Conservation (phyloP, 2,329 filamentous ascomycete species). For the Rutstroemia sydowiana region DNA sequence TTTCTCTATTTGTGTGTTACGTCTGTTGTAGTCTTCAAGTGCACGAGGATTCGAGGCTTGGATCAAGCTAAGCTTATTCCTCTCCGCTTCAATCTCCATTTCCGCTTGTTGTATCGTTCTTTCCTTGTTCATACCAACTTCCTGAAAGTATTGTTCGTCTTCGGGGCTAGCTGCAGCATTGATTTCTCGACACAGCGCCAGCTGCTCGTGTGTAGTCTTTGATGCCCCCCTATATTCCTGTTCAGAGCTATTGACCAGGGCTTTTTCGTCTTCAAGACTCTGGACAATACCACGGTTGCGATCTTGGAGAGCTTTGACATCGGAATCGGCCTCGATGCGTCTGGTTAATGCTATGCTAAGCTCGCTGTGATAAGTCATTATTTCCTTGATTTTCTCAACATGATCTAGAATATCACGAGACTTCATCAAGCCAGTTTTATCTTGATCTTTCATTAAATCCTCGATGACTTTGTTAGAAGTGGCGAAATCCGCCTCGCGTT, state of each 20-base stretch:
- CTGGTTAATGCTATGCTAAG: constrained; percentile 64
- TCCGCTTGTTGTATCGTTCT: constrained; percentile 59
- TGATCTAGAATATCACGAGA: constrained; percentile 45
- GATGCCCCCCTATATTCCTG: constrained; percentile 34
- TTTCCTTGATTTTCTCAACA: constrained; percentile 51
- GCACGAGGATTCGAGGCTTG: constrained; percentile 69
- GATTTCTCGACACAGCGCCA: constrained; percentile 32
- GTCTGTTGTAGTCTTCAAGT: constrained; percentile 69
- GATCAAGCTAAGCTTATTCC: constrained; percentile 70
- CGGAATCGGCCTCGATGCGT: constrained; percentile 74
- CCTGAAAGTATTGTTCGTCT: constrained; percentile 32
- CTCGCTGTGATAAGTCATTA: constrained; percentile 55
- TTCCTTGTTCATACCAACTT: constrained; percentile 38
- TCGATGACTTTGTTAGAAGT: constrained; percentile 36
- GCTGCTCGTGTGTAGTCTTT: constrained; percentile 33
- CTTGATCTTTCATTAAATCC: constrained; percentile 46
- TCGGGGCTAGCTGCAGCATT: constrained; percentile 33
- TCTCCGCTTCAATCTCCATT: constrained; percentile 65
- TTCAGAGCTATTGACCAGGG: constrained; percentile 33
- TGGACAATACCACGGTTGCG: constrained; percentile 55
- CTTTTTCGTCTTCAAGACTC: constrained; percentile 41
- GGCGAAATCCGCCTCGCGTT: constrained; percentile 30
- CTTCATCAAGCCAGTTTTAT: constrained; percentile 48
- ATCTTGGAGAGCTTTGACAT: constrained; percentile 59
- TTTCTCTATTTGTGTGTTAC: constrained; percentile 61